Evolutionary conservation across 2,329 filamentous ascomycete genomes (phyloP), one percentile per base, ranked within the genome.

Genomic region (Cladosporium colombiae): DNA sequence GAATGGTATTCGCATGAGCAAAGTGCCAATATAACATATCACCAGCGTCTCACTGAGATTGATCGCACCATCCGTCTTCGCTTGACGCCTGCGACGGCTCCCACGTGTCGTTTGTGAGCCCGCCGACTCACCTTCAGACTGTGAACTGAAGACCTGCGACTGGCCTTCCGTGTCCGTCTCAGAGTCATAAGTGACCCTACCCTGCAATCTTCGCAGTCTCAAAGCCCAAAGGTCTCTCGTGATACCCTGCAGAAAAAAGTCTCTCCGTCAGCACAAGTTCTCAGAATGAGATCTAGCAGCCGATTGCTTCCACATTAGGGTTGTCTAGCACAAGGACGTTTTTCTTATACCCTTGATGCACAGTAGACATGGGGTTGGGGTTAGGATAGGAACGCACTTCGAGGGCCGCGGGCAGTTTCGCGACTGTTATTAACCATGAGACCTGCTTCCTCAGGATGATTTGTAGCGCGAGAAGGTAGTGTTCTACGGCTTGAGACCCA

Each of bases 221-320:
- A 97, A 80, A 62, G 89, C 84, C 94, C 95, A 99, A 16, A 99
- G 84, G 75, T 97, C 93, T 66, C 88, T 87, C 5, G 96, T 88
- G 11, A 96, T 83, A 81, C 72, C 81, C 84, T 65, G 56, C 29
- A 53, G 63, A 56, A 21, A 44, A 14, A 11, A n/a, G 65, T 56
- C 56, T 69, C 69, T 74, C 33, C 33, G 16, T 50, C 56, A 55
- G 40, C 18, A 65, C n/a, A 50, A 52, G 5, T 59, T 57, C 56
- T 49, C 25, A 59, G 37, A 58, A 33, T 23, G 16, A 61, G 13
- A 7, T 37, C 50, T 33, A 6, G 40, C 31, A 33, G 37, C 16
- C 33, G 21, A 14, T 40, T 46, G 10, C 35, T 46, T 46, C 14
- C n/a, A 62, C 58, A 44, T 61, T 62, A 50, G 49, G 46, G 31